Percentiles rank a stretch among this genome's conserved stretches.
Conservation (phyloP, 129 eudicot species). For the Ambrosia artemisiifolia region DNA sequence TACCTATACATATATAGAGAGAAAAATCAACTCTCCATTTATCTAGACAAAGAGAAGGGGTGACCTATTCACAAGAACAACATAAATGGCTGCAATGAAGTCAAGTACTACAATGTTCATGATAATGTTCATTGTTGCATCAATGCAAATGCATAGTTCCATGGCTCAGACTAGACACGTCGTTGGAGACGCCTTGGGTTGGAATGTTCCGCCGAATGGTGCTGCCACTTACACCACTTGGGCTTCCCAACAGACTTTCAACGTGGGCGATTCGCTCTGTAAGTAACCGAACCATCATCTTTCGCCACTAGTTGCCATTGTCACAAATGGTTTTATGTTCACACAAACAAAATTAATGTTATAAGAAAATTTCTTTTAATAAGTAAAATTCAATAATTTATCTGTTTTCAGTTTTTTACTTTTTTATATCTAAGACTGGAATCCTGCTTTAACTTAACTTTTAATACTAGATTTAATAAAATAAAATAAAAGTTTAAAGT, state of each 20-base stretch:
- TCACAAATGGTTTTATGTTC: too few relatives aligned
- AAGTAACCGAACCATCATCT: constrained; percentile 5
- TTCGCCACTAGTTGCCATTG: too few relatives aligned
- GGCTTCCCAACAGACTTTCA: constrained; percentile 42
- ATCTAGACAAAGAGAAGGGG: constrained; percentile 31
- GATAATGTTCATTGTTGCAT: constrained; percentile 27
- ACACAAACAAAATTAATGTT: too few relatives aligned
- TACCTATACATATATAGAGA: neutral
- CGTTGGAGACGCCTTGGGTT: constrained; percentile 51
- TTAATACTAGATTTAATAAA: too few relatives aligned
- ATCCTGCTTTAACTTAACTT: too few relatives aligned
- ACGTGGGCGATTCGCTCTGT: constrained; percentile 54
- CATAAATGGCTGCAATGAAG: constrained; percentile 35
- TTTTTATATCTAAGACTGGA: too few relatives aligned
- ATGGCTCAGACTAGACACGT: constrained; percentile 62
- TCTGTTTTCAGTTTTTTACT: too few relatives aligned
- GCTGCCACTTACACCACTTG: constrained; percentile 42
- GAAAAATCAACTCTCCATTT: constrained; percentile 4
- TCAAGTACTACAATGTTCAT: constrained; percentile 21
- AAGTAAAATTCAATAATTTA: too few relatives aligned
- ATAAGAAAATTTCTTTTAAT: too few relatives aligned
- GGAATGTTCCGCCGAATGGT: constrained; percentile 45
- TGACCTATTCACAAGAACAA: constrained; percentile 41
- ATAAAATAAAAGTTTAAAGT: too few relatives aligned
- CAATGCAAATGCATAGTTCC: constrained; percentile 32